Percentiles rank a stretch among this genome's conserved stretches.
phyloP scores from a whole-genome alignment of 225 moss, liverwort and hornwort genomes.

The Takakia lepidozioides region DNA sequence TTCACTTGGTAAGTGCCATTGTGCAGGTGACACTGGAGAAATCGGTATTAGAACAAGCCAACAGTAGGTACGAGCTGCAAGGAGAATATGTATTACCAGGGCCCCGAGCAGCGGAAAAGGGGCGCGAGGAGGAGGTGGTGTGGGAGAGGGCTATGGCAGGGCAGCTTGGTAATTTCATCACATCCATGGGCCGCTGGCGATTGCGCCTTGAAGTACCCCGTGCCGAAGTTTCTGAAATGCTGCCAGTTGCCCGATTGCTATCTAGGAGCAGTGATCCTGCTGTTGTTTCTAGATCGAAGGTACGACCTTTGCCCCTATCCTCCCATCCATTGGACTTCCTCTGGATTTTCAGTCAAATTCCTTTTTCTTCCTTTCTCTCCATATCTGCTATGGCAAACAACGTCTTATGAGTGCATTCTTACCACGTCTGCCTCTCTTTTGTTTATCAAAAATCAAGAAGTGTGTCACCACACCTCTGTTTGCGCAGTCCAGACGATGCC shows the following conservation, averaged over 20 bases:
- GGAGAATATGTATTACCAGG: constrained; percentile 98
- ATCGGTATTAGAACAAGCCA: constrained; percentile 80
- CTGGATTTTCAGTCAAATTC: not conserved
- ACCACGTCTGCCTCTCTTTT: too few relatives aligned
- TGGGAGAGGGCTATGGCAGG: constrained; percentile 96
- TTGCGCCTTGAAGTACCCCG: constrained; percentile 88
- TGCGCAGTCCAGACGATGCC: too few relatives aligned
- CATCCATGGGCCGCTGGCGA: constrained; percentile 97
- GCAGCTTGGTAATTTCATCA: constrained; percentile 81
- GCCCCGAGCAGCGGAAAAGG: constrained; percentile 89
- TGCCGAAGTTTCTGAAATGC: constrained; percentile 96
- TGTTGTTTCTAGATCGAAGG: constrained; percentile 90
- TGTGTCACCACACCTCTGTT: too few relatives aligned
- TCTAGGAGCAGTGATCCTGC: constrained; percentile 98
- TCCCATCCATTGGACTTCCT: too few relatives aligned
- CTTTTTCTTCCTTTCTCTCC: not conserved
- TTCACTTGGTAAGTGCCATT: too few relatives aligned
- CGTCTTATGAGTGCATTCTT: too few relatives aligned
- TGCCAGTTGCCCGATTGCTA: constrained; percentile 87
- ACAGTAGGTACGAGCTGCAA: constrained; percentile 87
- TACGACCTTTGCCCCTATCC: constrained; percentile 2
- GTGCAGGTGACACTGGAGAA: constrained; percentile 94
- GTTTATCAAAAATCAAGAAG: too few relatives aligned
- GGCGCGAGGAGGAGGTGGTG: constrained; percentile 70
- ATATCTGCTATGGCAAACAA: too few relatives aligned